Conservation (phyloP, 2,329 filamentous ascomycete genomes). For the Diaporthe nobilis region DNA sequence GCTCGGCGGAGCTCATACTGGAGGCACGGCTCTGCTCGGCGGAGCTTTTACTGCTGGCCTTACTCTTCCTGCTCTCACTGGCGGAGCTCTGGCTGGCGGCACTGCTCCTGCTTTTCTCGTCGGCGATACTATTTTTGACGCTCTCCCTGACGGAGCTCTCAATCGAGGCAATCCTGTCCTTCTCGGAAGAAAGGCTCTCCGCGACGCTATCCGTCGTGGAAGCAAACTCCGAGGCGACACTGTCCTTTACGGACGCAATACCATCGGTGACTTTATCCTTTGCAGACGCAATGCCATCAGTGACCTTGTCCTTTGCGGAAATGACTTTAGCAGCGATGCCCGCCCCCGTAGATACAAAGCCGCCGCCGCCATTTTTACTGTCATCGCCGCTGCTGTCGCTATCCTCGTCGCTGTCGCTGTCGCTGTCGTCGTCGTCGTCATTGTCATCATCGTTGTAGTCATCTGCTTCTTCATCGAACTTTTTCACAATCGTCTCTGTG, state of each 20-base stretch:
- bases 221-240: not conserved
- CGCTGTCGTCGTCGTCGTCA: not conserved
- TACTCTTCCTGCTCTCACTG: not conserved
- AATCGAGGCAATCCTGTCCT: not conserved
- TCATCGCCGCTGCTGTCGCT: not conserved
- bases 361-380: not conserved
- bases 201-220: not conserved
- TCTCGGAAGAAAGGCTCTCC: not conserved
- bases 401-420: not conserved
- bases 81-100: not conserved
- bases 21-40: not conserved
- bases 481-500: not conserved
- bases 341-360: not conserved
- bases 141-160: not conserved
- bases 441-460: not conserved
- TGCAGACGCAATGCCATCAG: not conserved
- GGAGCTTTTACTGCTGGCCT: not conserved
- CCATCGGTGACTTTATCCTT: not conserved
- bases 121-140: not conserved
- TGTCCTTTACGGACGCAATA: not conserved
- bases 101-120: not conserved
- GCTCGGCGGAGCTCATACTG: too few species aligned
- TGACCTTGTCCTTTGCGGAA: not conserved
- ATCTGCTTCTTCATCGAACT: not conserved
- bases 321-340: not conserved